Conservation (phyloP, 345 rosid species). For the Sonneratia alba region DNA sequence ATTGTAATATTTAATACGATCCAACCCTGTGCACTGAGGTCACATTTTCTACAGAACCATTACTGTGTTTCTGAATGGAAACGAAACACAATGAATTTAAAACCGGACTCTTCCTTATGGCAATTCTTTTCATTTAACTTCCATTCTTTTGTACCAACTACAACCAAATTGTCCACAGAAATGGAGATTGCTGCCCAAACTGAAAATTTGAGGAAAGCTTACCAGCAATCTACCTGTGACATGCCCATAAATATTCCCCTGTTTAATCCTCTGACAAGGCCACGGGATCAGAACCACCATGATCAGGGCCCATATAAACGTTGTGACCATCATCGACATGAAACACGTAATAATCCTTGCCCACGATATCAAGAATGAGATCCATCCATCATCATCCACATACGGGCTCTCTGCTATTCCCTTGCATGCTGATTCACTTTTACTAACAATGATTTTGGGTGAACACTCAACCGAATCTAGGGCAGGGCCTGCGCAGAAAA, state of each 20-base stretch:
- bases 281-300: constrained; percentile 41
- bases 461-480: constrained; percentile 12
- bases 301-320: constrained; percentile 37
- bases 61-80: too few species aligned
- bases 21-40: too few species aligned
- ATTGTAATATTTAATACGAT: too few species aligned
- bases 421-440: constrained; percentile 12
- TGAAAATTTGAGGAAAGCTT: constrained; percentile 5
- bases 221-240: constrained; percentile 53
- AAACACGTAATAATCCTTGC: constrained; percentile 38
- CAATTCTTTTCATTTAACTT: background rate
- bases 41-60: too few species aligned
- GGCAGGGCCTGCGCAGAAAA: constrained; percentile 18
- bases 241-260: constrained; percentile 49
- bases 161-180: background rate
- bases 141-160: background rate
- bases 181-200: background rate
- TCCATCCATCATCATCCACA: constrained; percentile 41
- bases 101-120: background rate
- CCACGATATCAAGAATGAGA: constrained; percentile 27
- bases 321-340: constrained; percentile 35
- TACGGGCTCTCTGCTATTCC: constrained; percentile 10
- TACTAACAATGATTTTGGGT: constrained; percentile 3
- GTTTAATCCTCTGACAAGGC: constrained; percentile 41
- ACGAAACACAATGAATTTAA: background rate